Evolutionary conservation across 2,329 filamentous ascomycete species (phyloP), one percentile per base, ranked within the genome.

Genomic region (Fusarium redolens): DNA sequence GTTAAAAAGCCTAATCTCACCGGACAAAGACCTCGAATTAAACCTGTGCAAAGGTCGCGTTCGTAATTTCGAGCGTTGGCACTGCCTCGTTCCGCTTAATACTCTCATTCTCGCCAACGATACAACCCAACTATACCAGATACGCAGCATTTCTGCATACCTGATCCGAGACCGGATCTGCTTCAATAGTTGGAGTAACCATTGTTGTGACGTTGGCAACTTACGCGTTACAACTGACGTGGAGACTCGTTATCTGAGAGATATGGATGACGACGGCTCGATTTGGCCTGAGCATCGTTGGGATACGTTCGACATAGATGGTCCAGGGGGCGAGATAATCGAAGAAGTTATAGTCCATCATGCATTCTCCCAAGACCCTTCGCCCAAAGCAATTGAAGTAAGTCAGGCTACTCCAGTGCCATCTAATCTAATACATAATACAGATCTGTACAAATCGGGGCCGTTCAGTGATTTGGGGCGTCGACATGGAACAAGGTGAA

Each of bases 351-450:
- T 0, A 4, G 7, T 51, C 7, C 1, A 35, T 3, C 30, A 35
- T 10, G 28, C 0, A 18, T 3, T 4, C 0, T n/a, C 0, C 28
- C 44, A 1, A 0, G 45, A 48, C 1, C 3, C 45, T 31, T 5
- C 45, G 7, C 15, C 47, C 1, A 33, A 9, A 5, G 30, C 47
- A 22, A 18, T 50, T 5, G 30, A 50, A 3, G 47, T 33, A 33
- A 33, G 30, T 33, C 1, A 25, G 4, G 4, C 25, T 25, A 4
- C 4, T 4, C 4, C 25, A 25, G 5, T 5, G 25, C 25, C 5
- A 25, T 5, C 5, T 25, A 5, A 25, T 25, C 25, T 25, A 25
- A 25, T 5, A 25, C 25, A 5, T 25, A 25, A 25, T 4, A 25
- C 25, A 25, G 33, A 38, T 54, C 10, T 1, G 1, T n/a, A 40